Base-by-base conservation (phyloP, 148 eudicot genomes). In the Rhododendron vialii region DNA sequence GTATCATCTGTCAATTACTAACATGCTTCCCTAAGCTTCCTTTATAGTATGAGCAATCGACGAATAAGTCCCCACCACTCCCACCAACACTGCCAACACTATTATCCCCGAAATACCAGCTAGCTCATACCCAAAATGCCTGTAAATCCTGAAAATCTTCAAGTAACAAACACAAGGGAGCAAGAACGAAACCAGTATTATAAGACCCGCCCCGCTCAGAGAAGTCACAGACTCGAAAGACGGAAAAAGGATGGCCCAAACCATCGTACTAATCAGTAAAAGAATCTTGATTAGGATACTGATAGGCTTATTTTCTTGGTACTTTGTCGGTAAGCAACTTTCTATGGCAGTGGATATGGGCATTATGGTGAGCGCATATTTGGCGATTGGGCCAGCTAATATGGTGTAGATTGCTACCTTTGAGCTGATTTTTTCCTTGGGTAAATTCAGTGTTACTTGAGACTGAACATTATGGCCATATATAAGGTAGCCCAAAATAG, bases 361-460 rank as follows among this genome's bases (percentile, higher is more conserved):
- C 81, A 90, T 88, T 86, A 91, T 90, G 51, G 91, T 84, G 33
- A 92, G 53, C 3, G 94, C 92, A 3, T 88, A 92, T 53, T 92
- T 92, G 20, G 94, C 92, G 3, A 92, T 48, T 2, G 94, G 94
- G 17, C 88, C 89, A 7, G 89, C 88, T 91, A 93, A 87, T 26
- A 93, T 88, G 0, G 91, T 89, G 89, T 91, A 93, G 36, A 93
- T 92, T 7, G 94, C 95, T 3, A 93, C 69, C 74, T 91, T 88
- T 2, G 93, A 91, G 88, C 93, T 89, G 50, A 91, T 17, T 77
- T 91, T 85, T 30, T 83, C 87, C 33, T 86, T 80, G 10, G 94
- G 94, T 13, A 93, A 88, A 88, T 91, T 93, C 38, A 93, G 41
- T 36, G 96, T 91, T 57, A 93, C 89, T 48, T 92, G 94, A 11